Base-by-base conservation (phyloP, 805 yeast species). In the Kuraishia borneana region DNA sequence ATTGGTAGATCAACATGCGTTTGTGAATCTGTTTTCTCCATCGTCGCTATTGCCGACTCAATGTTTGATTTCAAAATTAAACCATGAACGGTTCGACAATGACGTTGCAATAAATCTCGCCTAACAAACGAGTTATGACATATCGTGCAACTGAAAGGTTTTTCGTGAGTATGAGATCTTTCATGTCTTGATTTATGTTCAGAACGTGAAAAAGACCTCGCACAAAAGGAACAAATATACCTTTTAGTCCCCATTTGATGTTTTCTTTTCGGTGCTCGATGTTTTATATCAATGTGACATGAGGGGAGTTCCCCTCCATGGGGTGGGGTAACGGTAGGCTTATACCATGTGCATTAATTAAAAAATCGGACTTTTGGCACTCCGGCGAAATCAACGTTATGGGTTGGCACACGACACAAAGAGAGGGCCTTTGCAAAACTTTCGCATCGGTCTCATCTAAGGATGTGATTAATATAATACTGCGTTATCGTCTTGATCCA, bases 111-210 rank as follows among this genome's bases (percentile, higher is more conserved):
- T 31, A 83, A 58, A 48, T 83, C 94, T 44, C 92, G 60, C 39
- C 94, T 60, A 1, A 83, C 94, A 59, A 83, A 83, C 2, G 80
- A 71, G 32, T 79, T 70, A 7, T 75, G 65, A 50, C 94, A 83
- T 34, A 73, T 65, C 23, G 69, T 61, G 46, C 94, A 83, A 38
- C 73, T 74, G 56, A 79, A 83, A 1, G 94, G 94, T 41, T 84
- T 74, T 46, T 77, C 84, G 46, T 80, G 80, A 10, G 87, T 80
- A 49, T 82, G 92, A 1, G 85, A 76, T 19, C 88, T 58, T 52
- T 82, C 89, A 46, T 82, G 92, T 32, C 92, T 68, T 28, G 78
- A 72, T 44, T 79, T 70, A 53, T 82, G 92, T 51, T 82, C 92
- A 8, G 82, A 71, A 34, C 92, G 60, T n/a, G 85, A 73, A 48